Conservation (phyloP, 1,284 basidiomycete species). For the Taiwanofungus camphoratus region DNA sequence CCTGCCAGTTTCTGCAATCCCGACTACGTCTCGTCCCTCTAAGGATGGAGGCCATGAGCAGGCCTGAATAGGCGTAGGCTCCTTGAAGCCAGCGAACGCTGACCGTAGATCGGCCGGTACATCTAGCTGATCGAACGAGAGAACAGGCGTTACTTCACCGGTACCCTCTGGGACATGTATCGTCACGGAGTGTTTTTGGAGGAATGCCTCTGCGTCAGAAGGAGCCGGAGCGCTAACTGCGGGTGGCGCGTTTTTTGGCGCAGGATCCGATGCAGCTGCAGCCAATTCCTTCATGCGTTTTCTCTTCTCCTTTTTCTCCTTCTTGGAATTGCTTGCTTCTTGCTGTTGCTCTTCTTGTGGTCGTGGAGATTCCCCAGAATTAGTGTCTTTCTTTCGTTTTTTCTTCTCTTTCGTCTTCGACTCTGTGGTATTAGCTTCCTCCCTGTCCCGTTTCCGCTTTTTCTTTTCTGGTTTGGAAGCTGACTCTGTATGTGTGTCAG, state of each 20-base stretch:
- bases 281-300: not conserved
- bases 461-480: conserved; percentile 16
- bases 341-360: conserved; percentile 21
- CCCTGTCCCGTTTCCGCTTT: conserved; percentile 17
- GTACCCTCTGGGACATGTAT: conserved; percentile 51
- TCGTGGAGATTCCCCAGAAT: conserved; percentile 1
- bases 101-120: conserved; percentile 58
- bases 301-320: conserved; percentile 23
- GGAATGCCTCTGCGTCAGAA: conserved; percentile 54
- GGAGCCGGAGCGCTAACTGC: conserved; percentile 23
- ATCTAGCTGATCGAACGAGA: conserved; percentile 72
- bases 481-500: no score
- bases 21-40: conserved; percentile 83
- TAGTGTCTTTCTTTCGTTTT: conserved; percentile 24
- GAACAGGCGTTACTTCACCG: conserved; percentile 57
- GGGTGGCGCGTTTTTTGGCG: conserved; percentile 10
- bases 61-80: conserved; percentile 94
- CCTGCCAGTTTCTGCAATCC: conserved; percentile 97
- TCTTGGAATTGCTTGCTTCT: conserved; percentile 18
- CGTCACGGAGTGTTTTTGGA: conserved; percentile 69
- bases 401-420: conserved; percentile 23
- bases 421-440: conserved; percentile 27
- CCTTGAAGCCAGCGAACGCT: conserved; percentile 71
- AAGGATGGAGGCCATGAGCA: conserved; percentile 93
- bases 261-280: conserved; percentile 15